Conservation (phyloP, 805 yeast species). For the Kodamaea laetipori region DNA sequence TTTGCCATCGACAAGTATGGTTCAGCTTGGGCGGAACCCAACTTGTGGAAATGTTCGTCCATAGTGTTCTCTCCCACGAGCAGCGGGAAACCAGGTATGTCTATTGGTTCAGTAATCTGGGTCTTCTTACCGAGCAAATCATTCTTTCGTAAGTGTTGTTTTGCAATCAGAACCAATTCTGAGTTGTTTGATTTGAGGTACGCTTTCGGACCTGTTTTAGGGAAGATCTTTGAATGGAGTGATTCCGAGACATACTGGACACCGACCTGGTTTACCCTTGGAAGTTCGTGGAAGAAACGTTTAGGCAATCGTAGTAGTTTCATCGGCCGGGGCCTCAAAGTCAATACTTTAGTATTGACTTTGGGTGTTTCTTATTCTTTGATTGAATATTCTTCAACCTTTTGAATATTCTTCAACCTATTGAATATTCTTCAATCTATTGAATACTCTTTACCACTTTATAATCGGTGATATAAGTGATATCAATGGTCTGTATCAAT, state of each 20-base stretch:
- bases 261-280: conserved; percentile 73
- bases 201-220: conserved; percentile 30
- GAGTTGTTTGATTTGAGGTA: conserved; percentile 35
- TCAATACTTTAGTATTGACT: too few species aligned
- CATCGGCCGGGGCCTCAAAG: too few species aligned
- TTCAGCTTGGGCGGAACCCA: conserved; percentile 61
- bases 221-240: conserved; percentile 65
- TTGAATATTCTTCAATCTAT: too few species aligned
- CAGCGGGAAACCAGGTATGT: conserved; percentile 59
- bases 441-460: too few species aligned
- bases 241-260: conserved; percentile 70
- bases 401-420: too few species aligned
- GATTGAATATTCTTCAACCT: too few species aligned
- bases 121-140: conserved; percentile 78
- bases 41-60: conserved; percentile 80
- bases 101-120: conserved; percentile 57
- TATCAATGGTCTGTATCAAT: too few species aligned
- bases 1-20: conserved; percentile 60
- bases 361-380: too few species aligned
- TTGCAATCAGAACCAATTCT: conserved; percentile 49
- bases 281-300: conserved; percentile 33
- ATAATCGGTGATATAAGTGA: too few species aligned
- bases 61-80: conserved; percentile 67
- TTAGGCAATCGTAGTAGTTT: not conserved
- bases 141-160: conserved; percentile 58